Evolutionary conservation across 306 rosid genomes (phyloP).

Genomic region (Glycine tomentella): DNA sequence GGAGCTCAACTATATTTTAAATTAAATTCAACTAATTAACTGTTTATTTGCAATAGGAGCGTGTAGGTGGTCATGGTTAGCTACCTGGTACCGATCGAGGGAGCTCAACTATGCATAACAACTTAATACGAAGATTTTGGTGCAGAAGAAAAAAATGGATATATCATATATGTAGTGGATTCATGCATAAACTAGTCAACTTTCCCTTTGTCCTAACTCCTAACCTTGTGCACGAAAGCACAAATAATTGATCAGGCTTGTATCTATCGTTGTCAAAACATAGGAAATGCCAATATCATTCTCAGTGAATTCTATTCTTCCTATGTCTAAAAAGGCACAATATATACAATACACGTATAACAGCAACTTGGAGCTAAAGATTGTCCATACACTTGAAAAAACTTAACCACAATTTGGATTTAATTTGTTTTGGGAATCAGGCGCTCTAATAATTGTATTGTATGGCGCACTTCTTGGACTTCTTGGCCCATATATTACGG

Average conservation of each 20-base stretch:
- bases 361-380: neutral
- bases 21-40: too few relatives aligned
- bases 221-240: neutral
- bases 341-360: neutral
- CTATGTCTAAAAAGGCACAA: neutral
- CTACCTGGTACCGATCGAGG: too few relatives aligned
- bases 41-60: too few relatives aligned
- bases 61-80: too few relatives aligned
- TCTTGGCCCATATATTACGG: too few relatives aligned
- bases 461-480: too few relatives aligned
- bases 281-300: conserved; percentile 26
- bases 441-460: too few relatives aligned
- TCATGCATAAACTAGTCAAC: conserved; percentile 44
- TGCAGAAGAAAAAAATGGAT: neutral
- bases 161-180: conserved; percentile 49
- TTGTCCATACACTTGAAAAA: neutral
- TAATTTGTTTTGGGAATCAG: too few relatives aligned
- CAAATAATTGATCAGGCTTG: neutral
- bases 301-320: neutral
- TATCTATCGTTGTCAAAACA: too few relatives aligned
- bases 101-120: too few relatives aligned
- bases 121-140: neutral
- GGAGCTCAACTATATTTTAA: too few relatives aligned
- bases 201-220: conserved; percentile 29
- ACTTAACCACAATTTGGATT: too few relatives aligned